Evolutionary conservation across 2,329 filamentous ascomycete genomes (phyloP).

Genomic region (Aspergillus sp.): DNA sequence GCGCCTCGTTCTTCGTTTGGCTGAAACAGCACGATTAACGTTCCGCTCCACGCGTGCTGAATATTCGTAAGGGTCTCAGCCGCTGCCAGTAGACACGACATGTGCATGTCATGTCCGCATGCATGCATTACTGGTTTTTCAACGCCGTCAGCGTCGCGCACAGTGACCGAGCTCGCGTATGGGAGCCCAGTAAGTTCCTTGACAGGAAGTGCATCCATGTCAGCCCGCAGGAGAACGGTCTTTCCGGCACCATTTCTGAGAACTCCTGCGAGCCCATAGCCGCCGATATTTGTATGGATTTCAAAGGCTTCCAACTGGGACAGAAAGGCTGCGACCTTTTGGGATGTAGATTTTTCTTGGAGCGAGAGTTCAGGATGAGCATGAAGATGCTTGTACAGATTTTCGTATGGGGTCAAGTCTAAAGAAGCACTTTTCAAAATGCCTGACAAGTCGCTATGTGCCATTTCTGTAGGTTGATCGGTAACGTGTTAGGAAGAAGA

Average conservation of each 20-base stretch:
- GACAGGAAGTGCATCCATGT: slow-evolving; percentile 45
- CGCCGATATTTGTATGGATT: slow-evolving; percentile 39
- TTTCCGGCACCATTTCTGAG: slow-evolving; percentile 36
- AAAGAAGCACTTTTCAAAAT: slow-evolving; percentile 12
- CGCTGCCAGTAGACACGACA: slow-evolving; percentile 48
- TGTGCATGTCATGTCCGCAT: slow-evolving; percentile 55
- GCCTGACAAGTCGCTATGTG: slow-evolving; percentile 12
- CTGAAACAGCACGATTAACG: slow-evolving; percentile 57
- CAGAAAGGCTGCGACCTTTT: slow-evolving; percentile 40
- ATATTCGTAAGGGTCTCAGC: slow-evolving; percentile 42
- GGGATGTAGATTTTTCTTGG: slow-evolving; percentile 48
- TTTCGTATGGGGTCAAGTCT: slow-evolving; percentile 42
- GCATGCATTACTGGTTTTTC: slow-evolving; percentile 54
- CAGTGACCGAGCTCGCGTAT: slow-evolving; percentile 41
- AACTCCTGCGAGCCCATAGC: slow-evolving; percentile 38
- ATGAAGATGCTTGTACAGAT: slow-evolving; percentile 53
- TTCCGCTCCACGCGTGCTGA: slow-evolving; percentile 51
- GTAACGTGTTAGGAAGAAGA: not conserved
- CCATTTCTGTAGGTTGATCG: slow-evolving; percentile 16
- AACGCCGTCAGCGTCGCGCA: slow-evolving; percentile 41
- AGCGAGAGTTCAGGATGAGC: slow-evolving; percentile 51
- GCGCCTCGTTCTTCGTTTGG: slow-evolving; percentile 57
- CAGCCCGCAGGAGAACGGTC: slow-evolving; percentile 41
- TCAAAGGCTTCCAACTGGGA: slow-evolving; percentile 23
- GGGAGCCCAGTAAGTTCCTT: slow-evolving; percentile 41